These are phyloP conservation scores for Oxytropis ochrocephala DNA, from an alignment of 306 rosid species.

Conservation along the genomic window DNA sequence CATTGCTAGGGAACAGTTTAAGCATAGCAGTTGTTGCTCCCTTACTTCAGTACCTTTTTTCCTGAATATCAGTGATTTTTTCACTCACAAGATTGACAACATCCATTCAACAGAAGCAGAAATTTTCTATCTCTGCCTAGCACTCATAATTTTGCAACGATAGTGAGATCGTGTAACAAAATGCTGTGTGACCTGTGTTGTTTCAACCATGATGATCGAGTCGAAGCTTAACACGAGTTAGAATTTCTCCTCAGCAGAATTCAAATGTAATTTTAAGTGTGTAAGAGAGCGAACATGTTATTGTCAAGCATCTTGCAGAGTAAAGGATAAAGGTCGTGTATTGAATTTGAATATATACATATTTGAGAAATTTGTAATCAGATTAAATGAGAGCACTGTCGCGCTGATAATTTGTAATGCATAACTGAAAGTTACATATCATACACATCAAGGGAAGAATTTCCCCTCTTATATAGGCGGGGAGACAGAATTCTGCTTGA, in stretches of 20 bases:
- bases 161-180: not conserved
- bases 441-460: no score
- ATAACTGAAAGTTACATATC: no score
- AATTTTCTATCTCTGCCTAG: not conserved
- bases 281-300: not conserved
- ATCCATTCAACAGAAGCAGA: constrained; percentile 13
- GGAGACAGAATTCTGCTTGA: no score
- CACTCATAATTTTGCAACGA: not conserved
- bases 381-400: not conserved
- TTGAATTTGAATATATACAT: not conserved
- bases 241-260: not conserved
- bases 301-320: not conserved
- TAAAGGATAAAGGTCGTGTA: not conserved
- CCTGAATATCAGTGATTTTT: constrained; percentile 32
- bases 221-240: not conserved
- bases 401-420: not conserved
- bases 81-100: not conserved
- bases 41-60: constrained; percentile 66
- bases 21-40: constrained; percentile 86
- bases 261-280: not conserved
- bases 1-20: constrained; percentile 82
- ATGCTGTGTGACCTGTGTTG: not conserved
- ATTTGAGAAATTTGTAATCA: not conserved
- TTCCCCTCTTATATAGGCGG: no score
- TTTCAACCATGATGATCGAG: not conserved